A percentile compares a stretch with the other conserved stretches of the same genome.
These are phyloP conservation scores for Acanthamoeba lenticulata DNA, from an alignment of 208 protist species.

Conservation along the genomic window DNA sequence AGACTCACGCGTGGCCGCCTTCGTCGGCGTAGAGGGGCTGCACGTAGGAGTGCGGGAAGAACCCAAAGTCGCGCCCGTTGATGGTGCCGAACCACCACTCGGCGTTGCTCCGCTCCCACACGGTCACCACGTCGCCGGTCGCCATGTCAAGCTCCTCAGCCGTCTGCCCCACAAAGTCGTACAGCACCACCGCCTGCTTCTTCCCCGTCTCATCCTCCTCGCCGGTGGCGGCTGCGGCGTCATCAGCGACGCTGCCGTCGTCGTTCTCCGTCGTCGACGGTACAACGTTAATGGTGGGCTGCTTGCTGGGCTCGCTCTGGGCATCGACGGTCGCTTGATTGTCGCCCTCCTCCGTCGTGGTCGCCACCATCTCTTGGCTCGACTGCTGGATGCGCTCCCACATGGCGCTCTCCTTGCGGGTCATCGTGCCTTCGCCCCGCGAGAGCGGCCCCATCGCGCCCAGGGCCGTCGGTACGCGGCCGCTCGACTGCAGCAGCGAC, in stretches of 20 bases:
- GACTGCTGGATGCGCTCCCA: not conserved
- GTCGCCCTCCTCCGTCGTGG: not conserved
- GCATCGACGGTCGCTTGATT: not conserved
- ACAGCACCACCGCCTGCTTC: conserved; percentile 13
- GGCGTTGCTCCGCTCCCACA: conserved; percentile 50
- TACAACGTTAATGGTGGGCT: not conserved
- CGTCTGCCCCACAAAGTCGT: conserved; percentile 25
- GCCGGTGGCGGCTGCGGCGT: not conserved
- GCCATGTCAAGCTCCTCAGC: conserved; percentile 35
- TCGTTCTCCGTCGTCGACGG: not conserved
- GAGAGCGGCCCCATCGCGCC: not conserved
- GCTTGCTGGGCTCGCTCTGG: not conserved
- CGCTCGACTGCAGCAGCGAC: not conserved
- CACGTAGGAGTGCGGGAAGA: conserved; percentile 42
- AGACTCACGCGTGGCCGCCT: not conserved
- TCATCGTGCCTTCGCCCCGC: not conserved
- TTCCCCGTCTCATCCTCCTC: not conserved
- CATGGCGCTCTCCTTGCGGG: not conserved
- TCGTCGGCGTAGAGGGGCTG: not conserved
- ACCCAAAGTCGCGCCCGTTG: conserved; percentile 42
- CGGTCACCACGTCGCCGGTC: conserved; percentile 24
- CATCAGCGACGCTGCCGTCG: not conserved
- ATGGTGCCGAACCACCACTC: conserved; percentile 57
- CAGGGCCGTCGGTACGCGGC: not conserved
- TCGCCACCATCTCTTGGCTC: not conserved